These are phyloP conservation scores for Podospora bellae-mahoneyi DNA, from an alignment of 495 filamentous ascomycete genomes.

Conservation along the genomic window DNA sequence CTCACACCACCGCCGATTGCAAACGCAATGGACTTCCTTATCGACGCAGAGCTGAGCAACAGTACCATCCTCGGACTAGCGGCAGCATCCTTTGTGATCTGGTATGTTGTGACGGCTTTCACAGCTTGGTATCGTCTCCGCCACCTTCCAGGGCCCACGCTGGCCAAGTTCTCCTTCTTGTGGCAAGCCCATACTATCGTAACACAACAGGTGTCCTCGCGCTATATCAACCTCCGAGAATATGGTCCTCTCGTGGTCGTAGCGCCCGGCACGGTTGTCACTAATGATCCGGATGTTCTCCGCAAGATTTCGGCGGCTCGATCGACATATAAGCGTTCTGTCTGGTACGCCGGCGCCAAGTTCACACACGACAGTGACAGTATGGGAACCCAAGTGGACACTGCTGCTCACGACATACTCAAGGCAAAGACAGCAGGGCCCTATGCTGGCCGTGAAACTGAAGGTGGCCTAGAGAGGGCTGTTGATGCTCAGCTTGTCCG, in stretches of 20 bases:
- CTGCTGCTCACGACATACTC: slow-evolving; percentile 26
- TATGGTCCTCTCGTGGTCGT: slow-evolving; percentile 38
- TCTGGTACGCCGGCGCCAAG: slow-evolving; percentile 31
- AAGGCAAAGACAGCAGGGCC: slow-evolving; percentile 32
- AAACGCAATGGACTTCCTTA: too few species aligned
- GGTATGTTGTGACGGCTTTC: too few species aligned
- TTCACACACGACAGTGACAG: slow-evolving; percentile 36
- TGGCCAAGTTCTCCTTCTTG: slow-evolving; percentile 26
- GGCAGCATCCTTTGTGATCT: too few species aligned
- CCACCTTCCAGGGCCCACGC: slow-evolving; percentile 23
- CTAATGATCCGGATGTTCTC: slow-evolving; percentile 39
- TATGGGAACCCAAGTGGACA: slow-evolving; percentile 31
- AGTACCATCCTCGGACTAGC: too few species aligned
- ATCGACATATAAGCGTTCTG: slow-evolving; percentile 27
- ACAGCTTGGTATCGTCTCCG: too few species aligned
- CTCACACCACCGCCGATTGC: too few species aligned
- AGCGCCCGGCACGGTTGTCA: slow-evolving; percentile 36
- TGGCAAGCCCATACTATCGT: slow-evolving; percentile 11
- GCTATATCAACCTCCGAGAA: slow-evolving; percentile 26
- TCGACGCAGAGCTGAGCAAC: too few species aligned
- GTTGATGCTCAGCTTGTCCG: slow-evolving; percentile 35
- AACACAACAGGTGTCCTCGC: background rate
- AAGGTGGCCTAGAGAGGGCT: slow-evolving; percentile 9
- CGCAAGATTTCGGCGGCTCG: slow-evolving; percentile 30
- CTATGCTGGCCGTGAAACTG: slow-evolving; percentile 41